phyloP scores from a whole-genome alignment of 495 filamentous ascomycete species.

The Pyronema omphalodes region DNA sequence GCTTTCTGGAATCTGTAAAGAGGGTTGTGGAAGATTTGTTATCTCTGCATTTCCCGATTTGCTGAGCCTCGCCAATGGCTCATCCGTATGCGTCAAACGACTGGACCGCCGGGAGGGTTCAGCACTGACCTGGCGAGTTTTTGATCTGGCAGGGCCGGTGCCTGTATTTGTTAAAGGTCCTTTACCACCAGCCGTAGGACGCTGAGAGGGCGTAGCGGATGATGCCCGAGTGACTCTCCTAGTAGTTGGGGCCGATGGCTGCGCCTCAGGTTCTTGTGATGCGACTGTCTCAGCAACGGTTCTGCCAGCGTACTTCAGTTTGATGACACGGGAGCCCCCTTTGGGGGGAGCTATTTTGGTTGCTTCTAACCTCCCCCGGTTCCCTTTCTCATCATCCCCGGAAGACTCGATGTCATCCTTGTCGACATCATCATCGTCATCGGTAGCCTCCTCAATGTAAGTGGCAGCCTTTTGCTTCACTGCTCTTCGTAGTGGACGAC shows the following conservation, averaged over 20 bases:
- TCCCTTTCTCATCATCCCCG: neutral
- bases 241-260: neutral
- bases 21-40: neutral
- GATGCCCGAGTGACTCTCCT: constrained; percentile 16
- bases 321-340: constrained; percentile 7
- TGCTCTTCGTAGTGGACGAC: constrained; percentile 2
- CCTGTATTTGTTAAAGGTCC: constrained; percentile 11
- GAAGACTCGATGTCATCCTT: constrained; percentile 14
- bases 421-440: constrained; percentile 6
- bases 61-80: constrained; percentile 14
- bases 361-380: neutral
- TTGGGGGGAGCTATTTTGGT: neutral
- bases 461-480: constrained; percentile 9
- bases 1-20: neutral
- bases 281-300: neutral
- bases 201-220: constrained; percentile 13
- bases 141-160: neutral
- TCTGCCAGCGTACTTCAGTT: constrained; percentile 7
- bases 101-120: constrained; percentile 19
- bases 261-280: neutral
- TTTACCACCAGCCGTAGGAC: constrained; percentile 15
- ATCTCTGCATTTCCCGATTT: constrained; percentile 15
- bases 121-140: constrained; percentile 14
- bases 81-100: constrained; percentile 14
- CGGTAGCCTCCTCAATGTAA: constrained; percentile 7